These are phyloP conservation scores for Fusarium beomiforme DNA, from an alignment of 2,329 filamentous ascomycete species.

Conservation along the genomic window DNA sequence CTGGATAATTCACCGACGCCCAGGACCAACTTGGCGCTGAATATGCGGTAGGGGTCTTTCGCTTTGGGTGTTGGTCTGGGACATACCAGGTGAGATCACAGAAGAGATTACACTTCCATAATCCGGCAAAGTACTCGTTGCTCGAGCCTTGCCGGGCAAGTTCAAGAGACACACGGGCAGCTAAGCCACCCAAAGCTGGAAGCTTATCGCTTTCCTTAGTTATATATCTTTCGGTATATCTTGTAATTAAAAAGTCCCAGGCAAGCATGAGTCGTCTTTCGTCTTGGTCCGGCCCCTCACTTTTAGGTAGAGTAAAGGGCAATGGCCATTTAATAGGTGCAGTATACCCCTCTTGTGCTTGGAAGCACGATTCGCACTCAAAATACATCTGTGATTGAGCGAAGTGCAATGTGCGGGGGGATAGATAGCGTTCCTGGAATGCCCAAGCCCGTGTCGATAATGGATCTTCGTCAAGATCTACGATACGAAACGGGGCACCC, in stretches of 20 bases:
- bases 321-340: too few relatives aligned
- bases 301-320: background rate
- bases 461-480: background rate
- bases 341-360: background rate
- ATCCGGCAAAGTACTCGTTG: background rate
- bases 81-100: background rate
- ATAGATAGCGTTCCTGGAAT: background rate
- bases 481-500: fast-evolving
- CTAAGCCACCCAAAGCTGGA: background rate
- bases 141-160: fast-evolving
- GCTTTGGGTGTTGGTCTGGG: fast-evolving
- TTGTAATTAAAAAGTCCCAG: fast-evolving
- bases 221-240: background rate
- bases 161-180: background rate
- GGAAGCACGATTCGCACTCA: background rate
- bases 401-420: background rate
- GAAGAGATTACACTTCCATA: background rate
- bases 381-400: background rate
- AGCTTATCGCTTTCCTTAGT: background rate
- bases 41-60: background rate
- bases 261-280: background rate
- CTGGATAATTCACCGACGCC: background rate
- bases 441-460: background rate
- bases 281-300: background rate
- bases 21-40: background rate